Percentiles rank a stretch among this genome's conserved stretches.
phyloP scores from a whole-genome alignment of 2,329 filamentous ascomycete species.

The Colletotrichum orbiculare region DNA sequence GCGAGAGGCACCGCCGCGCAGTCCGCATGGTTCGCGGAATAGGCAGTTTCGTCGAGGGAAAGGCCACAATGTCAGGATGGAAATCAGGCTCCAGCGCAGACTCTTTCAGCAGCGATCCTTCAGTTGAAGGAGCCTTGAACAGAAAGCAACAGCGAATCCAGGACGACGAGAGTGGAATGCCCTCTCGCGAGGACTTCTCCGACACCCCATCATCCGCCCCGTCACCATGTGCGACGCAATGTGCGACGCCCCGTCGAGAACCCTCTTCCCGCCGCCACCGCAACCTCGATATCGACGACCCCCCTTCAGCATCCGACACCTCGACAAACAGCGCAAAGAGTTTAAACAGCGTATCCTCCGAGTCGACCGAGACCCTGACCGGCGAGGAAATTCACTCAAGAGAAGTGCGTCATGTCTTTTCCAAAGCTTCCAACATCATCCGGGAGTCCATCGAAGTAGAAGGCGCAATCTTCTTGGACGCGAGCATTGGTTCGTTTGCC shows the following conservation, averaged over 20 bases:
- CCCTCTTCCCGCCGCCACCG: not conserved
- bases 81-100: constrained; percentile 5
- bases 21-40: constrained; percentile 52
- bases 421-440: constrained; percentile 57
- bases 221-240: not conserved
- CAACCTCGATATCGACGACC: too few species aligned
- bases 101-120: constrained; percentile 26
- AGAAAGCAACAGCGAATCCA: constrained; percentile 29
- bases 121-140: constrained; percentile 37
- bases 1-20: constrained; percentile 43
- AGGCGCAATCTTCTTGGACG: constrained; percentile 33
- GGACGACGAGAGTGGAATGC: constrained; percentile 40
- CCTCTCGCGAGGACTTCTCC: constrained; percentile 5
- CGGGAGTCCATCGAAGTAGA: constrained; percentile 52
- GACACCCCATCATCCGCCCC: not conserved
- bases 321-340: too few species aligned
- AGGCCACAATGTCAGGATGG: constrained; percentile 43
- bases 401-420: constrained; percentile 47
- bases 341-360: constrained; percentile 42
- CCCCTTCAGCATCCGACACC: not conserved
- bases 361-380: constrained; percentile 21
- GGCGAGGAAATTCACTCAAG: not conserved
- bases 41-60: constrained; percentile 49
- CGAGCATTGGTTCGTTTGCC: constrained; percentile 41
- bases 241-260: not conserved